These are phyloP conservation scores for Hanseniaspora guilliermondii DNA, from an alignment of 805 yeast species.

Conservation along the genomic window DNA sequence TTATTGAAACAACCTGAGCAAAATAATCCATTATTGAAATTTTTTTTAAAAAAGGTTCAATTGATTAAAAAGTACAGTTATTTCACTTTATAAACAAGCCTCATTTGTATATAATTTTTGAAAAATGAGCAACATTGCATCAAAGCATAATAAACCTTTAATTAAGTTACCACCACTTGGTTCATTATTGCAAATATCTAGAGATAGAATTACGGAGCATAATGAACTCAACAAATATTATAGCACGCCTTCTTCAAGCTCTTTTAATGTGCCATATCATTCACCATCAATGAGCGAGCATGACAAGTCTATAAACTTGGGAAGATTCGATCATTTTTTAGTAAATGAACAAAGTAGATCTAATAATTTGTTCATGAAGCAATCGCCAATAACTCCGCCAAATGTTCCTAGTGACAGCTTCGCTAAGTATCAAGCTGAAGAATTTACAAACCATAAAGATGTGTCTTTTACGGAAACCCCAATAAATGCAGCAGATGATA, in stretches of 20 bases:
- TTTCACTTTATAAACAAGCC: too few relatives aligned
- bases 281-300: slow-evolving; percentile 11
- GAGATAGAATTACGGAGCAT: background rate
- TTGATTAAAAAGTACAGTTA: too few relatives aligned
- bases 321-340: background rate
- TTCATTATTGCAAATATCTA: background rate
- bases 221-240: background rate
- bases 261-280: background rate
- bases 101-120: too few relatives aligned
- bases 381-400: slow-evolving; percentile 5
- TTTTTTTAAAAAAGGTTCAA: too few relatives aligned
- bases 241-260: background rate
- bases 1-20: too few relatives aligned
- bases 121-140: background rate
- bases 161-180: slow-evolving; percentile 8
- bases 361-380: background rate
- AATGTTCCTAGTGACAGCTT: background rate
- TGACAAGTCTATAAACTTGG: background rate
- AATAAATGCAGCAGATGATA: background rate
- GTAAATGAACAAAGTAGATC: background rate
- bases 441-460: background rate
- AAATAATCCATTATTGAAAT: too few relatives aligned
- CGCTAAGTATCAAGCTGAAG: background rate
- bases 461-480: background rate
- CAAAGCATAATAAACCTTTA: background rate